Evolutionary conservation across 2,329 filamentous ascomycete species (phyloP).

Genomic region (Botrytis elliptica): DNA sequence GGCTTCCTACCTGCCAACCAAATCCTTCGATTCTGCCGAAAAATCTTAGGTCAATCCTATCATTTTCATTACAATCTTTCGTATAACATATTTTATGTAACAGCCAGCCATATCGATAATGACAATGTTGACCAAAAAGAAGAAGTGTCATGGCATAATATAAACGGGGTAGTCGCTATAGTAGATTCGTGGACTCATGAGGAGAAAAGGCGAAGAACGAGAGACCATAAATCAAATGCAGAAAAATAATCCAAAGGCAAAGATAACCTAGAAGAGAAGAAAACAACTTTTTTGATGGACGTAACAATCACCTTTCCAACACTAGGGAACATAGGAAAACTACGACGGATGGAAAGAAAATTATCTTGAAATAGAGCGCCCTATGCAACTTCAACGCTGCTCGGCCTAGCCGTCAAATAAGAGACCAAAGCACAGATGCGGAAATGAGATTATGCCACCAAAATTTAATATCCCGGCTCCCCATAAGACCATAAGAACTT

Average conservation of each 20-base stretch:
- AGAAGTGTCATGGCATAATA: slow-evolving; percentile 31
- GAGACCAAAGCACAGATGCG: slow-evolving; percentile 32
- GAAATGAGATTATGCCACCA: slow-evolving; percentile 30
- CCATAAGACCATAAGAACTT: slow-evolving; percentile 26
- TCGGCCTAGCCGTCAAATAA: slow-evolving; percentile 32
- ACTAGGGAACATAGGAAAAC: slow-evolving; percentile 33
- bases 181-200: slow-evolving; percentile 42
- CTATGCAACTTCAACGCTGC: slow-evolving; percentile 37
- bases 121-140: slow-evolving; percentile 24
- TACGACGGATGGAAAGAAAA: slow-evolving; percentile 33
- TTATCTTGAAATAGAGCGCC: slow-evolving; percentile 34
- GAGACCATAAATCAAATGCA: slow-evolving; percentile 35
- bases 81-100: slow-evolving; percentile 26
- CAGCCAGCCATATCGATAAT: slow-evolving; percentile 24
- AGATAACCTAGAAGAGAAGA: slow-evolving; percentile 38
- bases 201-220: slow-evolving; percentile 34
- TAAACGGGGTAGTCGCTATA: slow-evolving; percentile 42
- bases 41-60: slow-evolving; percentile 16
- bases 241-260: slow-evolving; percentile 33
- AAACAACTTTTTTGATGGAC: slow-evolving; percentile 39
- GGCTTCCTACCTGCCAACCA: slow-evolving; percentile 9
- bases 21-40: neutral
- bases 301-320: slow-evolving; percentile 37
- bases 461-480: slow-evolving; percentile 33
- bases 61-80: slow-evolving; percentile 25